Conservation (phyloP, 2,329 filamentous ascomycete genomes). For the Elsinoe necatrix region DNA sequence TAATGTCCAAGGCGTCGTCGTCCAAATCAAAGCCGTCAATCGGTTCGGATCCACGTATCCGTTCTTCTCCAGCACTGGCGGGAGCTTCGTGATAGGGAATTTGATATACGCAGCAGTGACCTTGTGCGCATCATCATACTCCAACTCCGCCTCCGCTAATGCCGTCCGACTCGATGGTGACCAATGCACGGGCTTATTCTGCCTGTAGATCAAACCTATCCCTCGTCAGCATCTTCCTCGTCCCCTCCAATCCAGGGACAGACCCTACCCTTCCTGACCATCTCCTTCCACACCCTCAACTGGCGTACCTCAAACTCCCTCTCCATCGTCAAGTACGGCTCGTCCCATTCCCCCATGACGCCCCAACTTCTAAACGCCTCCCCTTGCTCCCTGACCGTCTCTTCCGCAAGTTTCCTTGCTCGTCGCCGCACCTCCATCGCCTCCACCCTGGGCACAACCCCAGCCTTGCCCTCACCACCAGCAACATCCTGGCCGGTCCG, state of each 20-base stretch:
- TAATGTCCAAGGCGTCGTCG: conserved; percentile 94
- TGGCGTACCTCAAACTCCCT: conserved; percentile 65
- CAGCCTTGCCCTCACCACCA: conserved; percentile 28
- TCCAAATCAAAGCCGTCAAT: conserved; percentile 88
- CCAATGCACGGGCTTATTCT: conserved; percentile 81
- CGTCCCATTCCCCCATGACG: conserved; percentile 74
- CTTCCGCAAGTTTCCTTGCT: conserved; percentile 57
- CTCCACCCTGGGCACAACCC: conserved; percentile 27
- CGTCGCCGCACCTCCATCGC: conserved; percentile 53
- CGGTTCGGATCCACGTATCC: conserved; percentile 37
- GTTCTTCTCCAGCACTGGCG: conserved; percentile 33
- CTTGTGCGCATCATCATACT: conserved; percentile 67
- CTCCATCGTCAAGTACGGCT: conserved; percentile 72
- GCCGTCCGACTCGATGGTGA: conserved; percentile 70
- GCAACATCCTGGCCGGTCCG: conserved; percentile 25
- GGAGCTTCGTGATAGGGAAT: conserved; percentile 55
- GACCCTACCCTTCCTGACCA: conserved; percentile 53
- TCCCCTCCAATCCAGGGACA: not conserved
- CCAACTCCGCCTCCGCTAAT: conserved; percentile 74
- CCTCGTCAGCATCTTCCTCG: conserved; percentile 13
- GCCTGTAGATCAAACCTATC: conserved; percentile 61
- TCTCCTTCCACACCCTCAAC: conserved; percentile 63
- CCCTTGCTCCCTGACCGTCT: conserved; percentile 66
- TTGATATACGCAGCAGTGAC: conserved; percentile 70
- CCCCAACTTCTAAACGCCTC: conserved; percentile 63